Base-by-base conservation (phyloP, 306 rosid species). In the Alnus rubra region DNA sequence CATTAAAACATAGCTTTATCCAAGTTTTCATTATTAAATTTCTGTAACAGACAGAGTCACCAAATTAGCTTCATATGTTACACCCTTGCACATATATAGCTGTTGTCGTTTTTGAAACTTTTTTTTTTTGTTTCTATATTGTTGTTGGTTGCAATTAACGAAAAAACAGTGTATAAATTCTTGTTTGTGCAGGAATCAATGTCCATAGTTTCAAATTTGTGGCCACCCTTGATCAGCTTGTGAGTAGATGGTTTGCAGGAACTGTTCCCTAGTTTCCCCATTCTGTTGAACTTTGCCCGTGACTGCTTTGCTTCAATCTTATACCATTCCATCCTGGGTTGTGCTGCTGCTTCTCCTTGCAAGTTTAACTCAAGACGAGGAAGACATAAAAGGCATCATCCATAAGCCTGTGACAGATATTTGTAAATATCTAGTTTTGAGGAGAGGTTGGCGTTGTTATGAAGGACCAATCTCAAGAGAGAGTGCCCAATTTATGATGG, bases 111-210 rank as follows among this genome's bases (percentile, higher is more conserved):
- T 53, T 52, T 69, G 3, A 45, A 4, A 15, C 62, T 44, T 55
- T 49, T 54, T 54, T 19, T 31, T 74, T 35, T 79, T 28, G 28
- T 48, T 9, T 62, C 7, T 12, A 33, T 33, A 35, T 83, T 28
- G 12, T 51, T 11, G 58, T 73, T 64, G n/a, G 58, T 64, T 77
- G 73, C 85, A 73, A 39, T 62, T 64, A 71, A 79, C 75, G 23
- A 53, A 37, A 42, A 42, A 42, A 62, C 28, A 73, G 35, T 51
- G 65, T 54, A 73, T 75, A 58, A 78, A 15, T 82, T 49, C 39
- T 67, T 74, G 55, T 81, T 62, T 68, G 35, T 83, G 88, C 97
- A 90, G 94, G 91, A 90, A 77, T 81, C 86, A 76, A 35, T 83
- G 85, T 71, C 89, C 87, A 33, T 80, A 84, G 75, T 74, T 69